Evolutionary conservation across 2,329 filamentous ascomycete species (phyloP).

Genomic region (Stylonectria norvegica): DNA sequence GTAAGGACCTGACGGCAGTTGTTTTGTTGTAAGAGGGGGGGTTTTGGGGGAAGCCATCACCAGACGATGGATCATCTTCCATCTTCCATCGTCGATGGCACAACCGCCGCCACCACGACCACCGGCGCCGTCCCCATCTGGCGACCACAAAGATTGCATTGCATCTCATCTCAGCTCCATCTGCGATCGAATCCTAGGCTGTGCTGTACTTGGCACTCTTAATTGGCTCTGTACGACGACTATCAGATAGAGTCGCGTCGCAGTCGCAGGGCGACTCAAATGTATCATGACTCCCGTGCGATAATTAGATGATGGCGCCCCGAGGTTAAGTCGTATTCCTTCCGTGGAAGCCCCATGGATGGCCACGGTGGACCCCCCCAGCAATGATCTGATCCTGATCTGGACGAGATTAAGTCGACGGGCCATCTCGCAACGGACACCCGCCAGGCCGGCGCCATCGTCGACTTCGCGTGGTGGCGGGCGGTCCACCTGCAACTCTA

Average conservation of each 20-base stretch:
- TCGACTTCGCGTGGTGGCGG: constrained; percentile 25
- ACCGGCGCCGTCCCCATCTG: not conserved
- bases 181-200: constrained; percentile 5
- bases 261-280: not conserved
- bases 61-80: constrained; percentile 12
- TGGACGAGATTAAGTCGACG: constrained; percentile 27
- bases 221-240: too few relatives aligned
- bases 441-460: constrained; percentile 24
- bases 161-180: constrained; percentile 11
- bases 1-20: not conserved
- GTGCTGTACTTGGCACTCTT: not conserved
- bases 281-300: not conserved
- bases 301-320: too few relatives aligned
- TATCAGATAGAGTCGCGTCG: not conserved
- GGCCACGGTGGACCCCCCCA: not conserved
- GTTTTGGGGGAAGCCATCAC: constrained; percentile 17
- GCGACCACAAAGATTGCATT: constrained; percentile 4
- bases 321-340: too few relatives aligned
- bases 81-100: too few relatives aligned
- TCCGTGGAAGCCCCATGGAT: not conserved
- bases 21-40: constrained; percentile 11
- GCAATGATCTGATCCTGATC: constrained; percentile 15
- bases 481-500: constrained; percentile 14
- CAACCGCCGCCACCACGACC: too few relatives aligned
- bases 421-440: constrained; percentile 22